phyloP scores from a whole-genome alignment of 2,329 filamentous ascomycete species.

The Pleomassaria siparia region DNA sequence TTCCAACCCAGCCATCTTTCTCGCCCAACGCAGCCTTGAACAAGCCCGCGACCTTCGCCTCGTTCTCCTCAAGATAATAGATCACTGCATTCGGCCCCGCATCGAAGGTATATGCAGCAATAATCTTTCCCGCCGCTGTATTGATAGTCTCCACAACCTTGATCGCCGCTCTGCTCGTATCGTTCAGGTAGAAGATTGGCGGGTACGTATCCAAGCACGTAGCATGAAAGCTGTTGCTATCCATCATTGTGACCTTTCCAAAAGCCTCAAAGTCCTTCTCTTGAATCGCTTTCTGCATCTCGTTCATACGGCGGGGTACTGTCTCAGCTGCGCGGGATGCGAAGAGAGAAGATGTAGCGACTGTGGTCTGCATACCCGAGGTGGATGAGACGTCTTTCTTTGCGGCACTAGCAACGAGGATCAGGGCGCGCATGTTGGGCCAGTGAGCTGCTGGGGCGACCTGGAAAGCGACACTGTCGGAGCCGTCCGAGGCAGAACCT shows the following conservation, averaged over 20 bases:
- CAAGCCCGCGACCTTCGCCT: constrained; percentile 70
- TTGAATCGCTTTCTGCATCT: constrained; percentile 81
- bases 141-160: constrained; percentile 90
- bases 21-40: constrained; percentile 68
- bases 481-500: constrained; percentile 74
- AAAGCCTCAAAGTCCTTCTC: constrained; percentile 82
- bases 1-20: constrained; percentile 70
- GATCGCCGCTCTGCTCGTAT: constrained; percentile 84
- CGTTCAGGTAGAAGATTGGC: constrained; percentile 98
- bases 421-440: constrained; percentile 90
- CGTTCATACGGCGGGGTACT: constrained; percentile 79
- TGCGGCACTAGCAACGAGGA: constrained; percentile 87
- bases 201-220: constrained; percentile 93
- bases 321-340: constrained; percentile 71
- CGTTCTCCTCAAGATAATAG: constrained; percentile 85
- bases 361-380: constrained; percentile 95
- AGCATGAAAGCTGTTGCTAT: constrained; percentile 96
- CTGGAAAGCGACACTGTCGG: constrained; percentile 83
- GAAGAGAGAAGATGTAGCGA: constrained; percentile 88
- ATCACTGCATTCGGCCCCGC: constrained; percentile 96
- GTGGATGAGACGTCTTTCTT: constrained; percentile 96
- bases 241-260: constrained; percentile 89
- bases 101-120: constrained; percentile 96
- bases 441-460: constrained; percentile 88
- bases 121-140: constrained; percentile 69